Percentiles rank a stretch among this genome's conserved stretches.
These are phyloP conservation scores for Torulaspora pretoriensis DNA, from an alignment of 1,139 yeast genomes.

Conservation along the genomic window DNA sequence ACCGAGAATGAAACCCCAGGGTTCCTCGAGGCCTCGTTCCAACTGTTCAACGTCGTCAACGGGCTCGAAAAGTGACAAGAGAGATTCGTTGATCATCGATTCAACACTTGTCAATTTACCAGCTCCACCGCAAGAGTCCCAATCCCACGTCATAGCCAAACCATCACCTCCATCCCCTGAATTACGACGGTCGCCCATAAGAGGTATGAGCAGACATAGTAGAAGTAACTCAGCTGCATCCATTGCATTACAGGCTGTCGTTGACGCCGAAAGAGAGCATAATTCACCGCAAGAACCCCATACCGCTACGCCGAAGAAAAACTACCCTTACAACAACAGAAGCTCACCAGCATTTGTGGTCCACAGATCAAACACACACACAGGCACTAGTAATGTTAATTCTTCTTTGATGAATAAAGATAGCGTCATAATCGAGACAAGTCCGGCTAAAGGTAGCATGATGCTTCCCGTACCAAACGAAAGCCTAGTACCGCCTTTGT, in stretches of 20 bases:
- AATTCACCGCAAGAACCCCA: conserved; percentile 9
- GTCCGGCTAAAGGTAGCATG: conserved; percentile 22
- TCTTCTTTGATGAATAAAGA: conserved; percentile 24
- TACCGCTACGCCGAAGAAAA: conserved; percentile 6
- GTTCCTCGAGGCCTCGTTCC: conserved; percentile 37
- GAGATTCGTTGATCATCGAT: conserved; percentile 34
- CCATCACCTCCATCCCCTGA: conserved; percentile 32
- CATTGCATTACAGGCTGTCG: conserved; percentile 63
- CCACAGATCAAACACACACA: conserved; percentile 45
- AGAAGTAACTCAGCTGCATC: conserved; percentile 49
- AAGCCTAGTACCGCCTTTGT: neutral
- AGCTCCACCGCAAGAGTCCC: conserved; percentile 36
- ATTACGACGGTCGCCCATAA: conserved; percentile 24
- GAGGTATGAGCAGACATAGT: conserved; percentile 21
- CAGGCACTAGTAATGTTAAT: conserved; percentile 33
- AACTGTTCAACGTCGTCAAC: conserved; percentile 36
- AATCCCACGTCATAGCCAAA: conserved; percentile 32
- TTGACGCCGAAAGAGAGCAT: conserved; percentile 44
- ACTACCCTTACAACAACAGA: conserved; percentile 7
- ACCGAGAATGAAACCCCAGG: conserved; percentile 35
- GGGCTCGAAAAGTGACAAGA: conserved; percentile 31
- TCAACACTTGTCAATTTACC: conserved; percentile 30
- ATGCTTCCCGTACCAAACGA: neutral
- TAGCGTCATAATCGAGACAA: conserved; percentile 25
- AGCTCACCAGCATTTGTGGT: conserved; percentile 16